These are phyloP conservation scores for Striga asiatica DNA, from an alignment of 257 asterid genomes.

Conservation along the genomic window DNA sequence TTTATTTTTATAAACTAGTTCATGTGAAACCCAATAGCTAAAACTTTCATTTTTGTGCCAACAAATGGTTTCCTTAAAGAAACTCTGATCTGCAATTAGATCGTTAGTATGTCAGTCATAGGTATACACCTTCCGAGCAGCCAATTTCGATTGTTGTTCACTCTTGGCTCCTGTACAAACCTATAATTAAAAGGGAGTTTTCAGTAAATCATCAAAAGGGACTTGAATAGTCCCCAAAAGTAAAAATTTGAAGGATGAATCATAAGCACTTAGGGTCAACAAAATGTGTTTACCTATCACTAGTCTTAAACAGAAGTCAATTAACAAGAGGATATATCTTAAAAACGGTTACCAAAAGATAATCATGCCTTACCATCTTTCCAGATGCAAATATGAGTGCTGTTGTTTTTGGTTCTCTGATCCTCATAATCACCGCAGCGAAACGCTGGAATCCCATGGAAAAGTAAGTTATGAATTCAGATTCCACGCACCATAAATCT, in stretches of 20 bases:
- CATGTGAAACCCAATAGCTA: background rate
- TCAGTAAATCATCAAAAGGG: background rate
- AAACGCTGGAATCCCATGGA: conserved; percentile 45
- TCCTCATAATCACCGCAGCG: conserved; percentile 79
- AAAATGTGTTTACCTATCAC: background rate
- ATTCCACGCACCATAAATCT: background rate
- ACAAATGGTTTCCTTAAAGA: background rate
- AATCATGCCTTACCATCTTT: conserved; percentile 45
- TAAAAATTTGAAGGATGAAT: background rate
- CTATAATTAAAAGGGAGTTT: conserved; percentile 19
- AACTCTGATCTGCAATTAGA: background rate
- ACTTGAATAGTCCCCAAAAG: background rate
- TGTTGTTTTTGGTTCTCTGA: conserved; percentile 66
- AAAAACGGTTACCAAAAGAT: background rate
- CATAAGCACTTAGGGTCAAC: background rate
- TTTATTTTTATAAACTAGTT: background rate
- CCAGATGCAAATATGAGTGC: conserved; percentile 72
- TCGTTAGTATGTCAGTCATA: background rate
- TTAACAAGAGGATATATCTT: background rate
- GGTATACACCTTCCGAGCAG: conserved; percentile 56
- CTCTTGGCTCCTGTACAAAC: conserved; percentile 89
- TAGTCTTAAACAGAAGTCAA: background rate
- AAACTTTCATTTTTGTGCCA: background rate
- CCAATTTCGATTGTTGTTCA: conserved; percentile 64
- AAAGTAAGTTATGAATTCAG: conserved; percentile 6